These are phyloP conservation scores for Massariosphaeria phaeospora DNA, from an alignment of 495 filamentous ascomycete species.

Conservation along the genomic window DNA sequence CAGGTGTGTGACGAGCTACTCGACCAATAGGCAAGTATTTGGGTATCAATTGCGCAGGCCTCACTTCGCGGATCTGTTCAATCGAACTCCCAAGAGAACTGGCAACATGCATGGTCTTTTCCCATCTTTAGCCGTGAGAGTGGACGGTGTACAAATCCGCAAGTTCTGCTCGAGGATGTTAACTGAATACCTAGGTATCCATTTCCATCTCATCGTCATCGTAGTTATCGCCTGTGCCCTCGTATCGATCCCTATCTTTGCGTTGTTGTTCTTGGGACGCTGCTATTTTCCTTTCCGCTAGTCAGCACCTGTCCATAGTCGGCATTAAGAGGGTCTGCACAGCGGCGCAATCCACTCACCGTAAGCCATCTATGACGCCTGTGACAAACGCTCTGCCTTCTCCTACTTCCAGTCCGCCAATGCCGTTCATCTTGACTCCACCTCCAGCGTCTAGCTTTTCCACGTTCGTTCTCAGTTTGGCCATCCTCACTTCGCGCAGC, in stretches of 20 bases:
- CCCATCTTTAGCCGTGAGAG: too few species aligned
- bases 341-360: constrained; percentile 40
- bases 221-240: constrained; percentile 34
- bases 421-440: constrained; percentile 69
- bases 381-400: constrained; percentile 80
- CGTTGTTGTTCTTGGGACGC: constrained; percentile 41
- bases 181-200: too few species aligned
- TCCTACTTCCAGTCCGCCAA: constrained; percentile 85
- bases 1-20: too few species aligned
- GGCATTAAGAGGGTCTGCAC: constrained; percentile 14
- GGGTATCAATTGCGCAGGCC: too few species aligned
- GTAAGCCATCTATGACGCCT: constrained; percentile 80
- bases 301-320: background rate
- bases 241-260: constrained; percentile 39
- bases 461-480: constrained; percentile 77
- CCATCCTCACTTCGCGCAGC: constrained; percentile 78
- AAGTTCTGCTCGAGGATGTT: too few species aligned
- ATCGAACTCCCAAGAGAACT: too few species aligned
- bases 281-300: constrained; percentile 38
- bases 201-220: constrained; percentile 41
- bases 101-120: too few species aligned
- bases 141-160: too few species aligned
- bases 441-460: constrained; percentile 67
- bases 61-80: too few species aligned
- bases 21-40: too few species aligned